Evolutionary conservation across 148 eudicot species (phyloP).

Genomic region (Cornus controversa): DNA sequence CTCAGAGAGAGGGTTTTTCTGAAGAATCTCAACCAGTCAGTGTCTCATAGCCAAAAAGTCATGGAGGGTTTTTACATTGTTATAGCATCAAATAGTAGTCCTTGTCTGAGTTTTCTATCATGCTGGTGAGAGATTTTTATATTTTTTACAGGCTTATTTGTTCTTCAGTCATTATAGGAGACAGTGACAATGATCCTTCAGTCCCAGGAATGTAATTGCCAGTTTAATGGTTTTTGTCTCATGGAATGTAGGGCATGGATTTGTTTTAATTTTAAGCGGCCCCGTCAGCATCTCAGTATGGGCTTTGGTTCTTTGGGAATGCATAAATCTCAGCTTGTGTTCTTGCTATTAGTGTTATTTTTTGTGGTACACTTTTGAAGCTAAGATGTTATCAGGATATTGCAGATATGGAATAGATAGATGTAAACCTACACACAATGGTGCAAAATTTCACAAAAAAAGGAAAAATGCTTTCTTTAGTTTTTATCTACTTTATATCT

Average conservation of each 20-base stretch:
- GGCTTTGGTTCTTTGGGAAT: no score
- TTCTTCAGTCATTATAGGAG: no score
- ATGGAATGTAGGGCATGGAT: no score
- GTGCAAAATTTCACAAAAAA: not conserved
- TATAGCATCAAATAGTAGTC: not conserved
- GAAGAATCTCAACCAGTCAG: conserved; percentile 48
- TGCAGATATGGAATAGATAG: not conserved
- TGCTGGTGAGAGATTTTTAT: not conserved
- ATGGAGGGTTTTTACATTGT: not conserved
- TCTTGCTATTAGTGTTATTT: not conserved
- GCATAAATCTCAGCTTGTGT: no score
- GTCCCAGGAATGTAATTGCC: not conserved
- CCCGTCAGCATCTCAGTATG: no score
- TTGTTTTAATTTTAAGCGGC: no score
- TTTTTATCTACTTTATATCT: not conserved
- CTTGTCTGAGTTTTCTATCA: not conserved
- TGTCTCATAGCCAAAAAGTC: conserved; percentile 28
- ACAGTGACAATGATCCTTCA: not conserved
- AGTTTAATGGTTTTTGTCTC: no score
- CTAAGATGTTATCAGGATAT: not conserved
- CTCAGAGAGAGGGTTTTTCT: conserved; percentile 35
- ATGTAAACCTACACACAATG: not conserved
- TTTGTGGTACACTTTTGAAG: not conserved
- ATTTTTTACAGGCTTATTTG: not conserved
- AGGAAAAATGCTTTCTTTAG: not conserved